phyloP scores from a whole-genome alignment of 306 rosid genomes.

The Mimosa pudica region DNA sequence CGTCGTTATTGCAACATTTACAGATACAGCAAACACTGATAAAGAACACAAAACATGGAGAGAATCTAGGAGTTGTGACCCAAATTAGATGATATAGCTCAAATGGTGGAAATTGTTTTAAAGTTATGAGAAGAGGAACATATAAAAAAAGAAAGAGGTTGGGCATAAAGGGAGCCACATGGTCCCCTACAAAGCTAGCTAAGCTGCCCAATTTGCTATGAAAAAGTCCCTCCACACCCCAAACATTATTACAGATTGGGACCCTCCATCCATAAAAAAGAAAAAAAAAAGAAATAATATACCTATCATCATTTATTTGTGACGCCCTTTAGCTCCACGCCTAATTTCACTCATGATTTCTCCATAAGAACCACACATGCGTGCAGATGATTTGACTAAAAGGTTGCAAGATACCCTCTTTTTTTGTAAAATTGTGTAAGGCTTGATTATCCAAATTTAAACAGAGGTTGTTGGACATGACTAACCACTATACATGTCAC shows the following conservation, averaged over 20 bases:
- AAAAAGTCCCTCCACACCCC: conserved; percentile 10
- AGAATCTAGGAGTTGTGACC: background rate
- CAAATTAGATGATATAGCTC: background rate
- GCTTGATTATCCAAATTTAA: conserved; percentile 20
- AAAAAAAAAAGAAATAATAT: too few relatives aligned
- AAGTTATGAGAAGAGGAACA: background rate
- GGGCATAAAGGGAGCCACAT: conserved; percentile 8
- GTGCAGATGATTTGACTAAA: conserved; percentile 47
- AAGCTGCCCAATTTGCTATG: background rate
- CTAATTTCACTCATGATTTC: conserved; percentile 50
- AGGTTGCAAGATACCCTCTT: background rate
- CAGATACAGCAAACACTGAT: background rate
- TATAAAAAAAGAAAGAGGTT: background rate
- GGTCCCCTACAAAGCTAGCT: background rate
- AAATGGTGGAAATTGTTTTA: background rate
- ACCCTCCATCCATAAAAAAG: conserved; percentile 33
- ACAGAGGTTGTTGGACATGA: conserved; percentile 29
- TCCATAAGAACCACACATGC: conserved; percentile 54
- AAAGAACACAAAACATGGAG: conserved; percentile 9
- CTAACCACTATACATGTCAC: conserved; percentile 18
- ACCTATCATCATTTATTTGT: conserved; percentile 38
- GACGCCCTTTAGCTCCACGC: conserved; percentile 57
- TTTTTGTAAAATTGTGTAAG: background rate
- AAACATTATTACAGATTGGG: conserved; percentile 37
- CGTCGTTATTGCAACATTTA: background rate